Percentiles rank a stretch among this genome's conserved stretches.
phyloP scores from a whole-genome alignment of 192 early-diverging fungal genomes.

The Chytriomyces sp. region DNA sequence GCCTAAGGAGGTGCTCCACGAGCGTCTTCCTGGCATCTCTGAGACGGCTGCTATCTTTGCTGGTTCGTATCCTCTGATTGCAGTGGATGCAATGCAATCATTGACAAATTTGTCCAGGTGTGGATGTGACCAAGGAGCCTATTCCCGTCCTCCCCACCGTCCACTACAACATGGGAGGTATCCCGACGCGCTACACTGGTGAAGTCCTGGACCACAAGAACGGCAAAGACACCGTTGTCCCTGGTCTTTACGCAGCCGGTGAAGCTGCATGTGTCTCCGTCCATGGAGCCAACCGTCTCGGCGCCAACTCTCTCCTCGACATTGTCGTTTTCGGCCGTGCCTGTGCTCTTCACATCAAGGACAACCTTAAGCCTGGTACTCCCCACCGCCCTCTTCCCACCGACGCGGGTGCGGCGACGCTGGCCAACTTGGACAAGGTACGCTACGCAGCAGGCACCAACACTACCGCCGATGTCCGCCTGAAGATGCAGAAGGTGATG shows the following conservation, averaged over 20 bases:
- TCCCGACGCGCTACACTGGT: slow-evolving; percentile 95
- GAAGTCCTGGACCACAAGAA: slow-evolving; percentile 82
- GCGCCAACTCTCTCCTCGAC: slow-evolving; percentile 97
- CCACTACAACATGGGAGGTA: slow-evolving; percentile 99
- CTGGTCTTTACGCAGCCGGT: slow-evolving; percentile 97
- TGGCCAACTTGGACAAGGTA: slow-evolving; percentile 94
- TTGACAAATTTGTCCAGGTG: slow-evolving; percentile 39
- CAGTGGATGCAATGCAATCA: no score
- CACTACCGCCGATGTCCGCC: slow-evolving; percentile 82
- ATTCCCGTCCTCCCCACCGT: slow-evolving; percentile 99
- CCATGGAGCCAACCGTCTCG: slow-evolving; percentile 97
- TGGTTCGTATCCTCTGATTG: slow-evolving; percentile 42
- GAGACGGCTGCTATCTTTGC: slow-evolving; percentile 99
- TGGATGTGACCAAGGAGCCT: slow-evolving; percentile 99
- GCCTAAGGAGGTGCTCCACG: slow-evolving; percentile 79
- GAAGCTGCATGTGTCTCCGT: slow-evolving; percentile 98
- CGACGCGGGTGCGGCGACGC: slow-evolving; percentile 83
- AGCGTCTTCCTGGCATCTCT: slow-evolving; percentile 97
- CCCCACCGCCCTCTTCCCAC: slow-evolving; percentile 80
- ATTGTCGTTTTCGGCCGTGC: slow-evolving; percentile 99
- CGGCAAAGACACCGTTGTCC: slow-evolving; percentile 90
- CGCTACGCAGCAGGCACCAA: slow-evolving; percentile 80
- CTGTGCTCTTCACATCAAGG: slow-evolving; percentile 89
- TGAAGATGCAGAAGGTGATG: slow-evolving; percentile 98
- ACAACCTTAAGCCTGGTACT: slow-evolving; percentile 85